Percentiles rank a stretch among this genome's conserved stretches.
Conservation (phyloP, 2,329 filamentous ascomycete genomes). For the Aplosporella prunicola region DNA sequence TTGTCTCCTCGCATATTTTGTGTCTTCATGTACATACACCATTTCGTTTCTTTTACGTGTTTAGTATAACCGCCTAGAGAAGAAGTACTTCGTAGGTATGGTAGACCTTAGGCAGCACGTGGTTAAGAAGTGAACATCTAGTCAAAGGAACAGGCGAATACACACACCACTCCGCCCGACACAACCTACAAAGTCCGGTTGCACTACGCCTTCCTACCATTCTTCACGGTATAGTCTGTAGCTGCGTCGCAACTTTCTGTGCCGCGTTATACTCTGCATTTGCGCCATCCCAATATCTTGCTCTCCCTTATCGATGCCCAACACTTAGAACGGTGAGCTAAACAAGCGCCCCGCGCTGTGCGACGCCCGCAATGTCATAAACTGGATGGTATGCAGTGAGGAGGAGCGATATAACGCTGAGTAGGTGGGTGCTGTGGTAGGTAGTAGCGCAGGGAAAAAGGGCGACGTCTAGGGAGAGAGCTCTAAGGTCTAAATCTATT, state of each 20-base stretch:
- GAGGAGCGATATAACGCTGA: constrained; percentile 53
- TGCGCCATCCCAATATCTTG: constrained; percentile 64
- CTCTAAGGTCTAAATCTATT: too few relatives aligned
- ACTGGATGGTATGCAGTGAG: constrained; percentile 44
- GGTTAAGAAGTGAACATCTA: too few relatives aligned
- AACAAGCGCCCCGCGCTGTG: constrained; percentile 39
- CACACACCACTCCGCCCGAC: constrained; percentile 9
- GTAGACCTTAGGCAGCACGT: too few relatives aligned
- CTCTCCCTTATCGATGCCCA: constrained; percentile 57
- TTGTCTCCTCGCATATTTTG: too few relatives aligned
- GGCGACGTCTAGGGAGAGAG: constrained; percentile 4
- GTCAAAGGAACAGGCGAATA: too few relatives aligned
- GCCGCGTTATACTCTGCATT: constrained; percentile 73
- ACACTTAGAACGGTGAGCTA: constrained; percentile 39
- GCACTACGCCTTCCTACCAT: constrained; percentile 67
- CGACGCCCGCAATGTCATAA: constrained; percentile 45
- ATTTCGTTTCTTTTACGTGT: too few relatives aligned
- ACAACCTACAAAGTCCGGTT: constrained; percentile 33
- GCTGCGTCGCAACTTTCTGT: constrained; percentile 79
- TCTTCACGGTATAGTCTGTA: constrained; percentile 76
- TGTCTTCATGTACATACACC: too few relatives aligned
- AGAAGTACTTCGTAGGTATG: too few relatives aligned
- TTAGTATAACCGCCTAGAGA: too few relatives aligned
- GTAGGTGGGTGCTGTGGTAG: too few relatives aligned
- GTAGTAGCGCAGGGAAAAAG: too few relatives aligned